These are phyloP conservation scores for Phlebiopsis gigantea DNA, from an alignment of 768 basidiomycete species.

Conservation along the genomic window DNA sequence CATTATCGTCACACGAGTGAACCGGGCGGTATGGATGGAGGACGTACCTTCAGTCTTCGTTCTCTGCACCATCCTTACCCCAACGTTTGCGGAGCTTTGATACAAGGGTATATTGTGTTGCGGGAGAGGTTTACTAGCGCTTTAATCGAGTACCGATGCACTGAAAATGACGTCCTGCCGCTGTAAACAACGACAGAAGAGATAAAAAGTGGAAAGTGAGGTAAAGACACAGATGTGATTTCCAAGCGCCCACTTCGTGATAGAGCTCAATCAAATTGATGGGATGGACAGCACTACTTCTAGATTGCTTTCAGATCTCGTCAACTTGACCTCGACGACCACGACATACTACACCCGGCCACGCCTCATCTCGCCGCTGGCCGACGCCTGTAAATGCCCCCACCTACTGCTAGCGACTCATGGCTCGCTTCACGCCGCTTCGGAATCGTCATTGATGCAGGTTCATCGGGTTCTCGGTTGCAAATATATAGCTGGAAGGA, in stretches of 20 bases:
- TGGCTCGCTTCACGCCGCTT: conserved; percentile 82
- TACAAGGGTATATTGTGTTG: not conserved
- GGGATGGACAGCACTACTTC: not conserved
- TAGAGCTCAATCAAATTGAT: conserved; percentile 3
- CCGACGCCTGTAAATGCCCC: conserved; percentile 54
- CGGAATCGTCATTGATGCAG: conserved; percentile 96
- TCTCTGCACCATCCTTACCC: conserved; percentile 35
- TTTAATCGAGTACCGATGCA: no score
- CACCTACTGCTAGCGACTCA: conserved; percentile 61
- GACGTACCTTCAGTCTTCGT: conserved; percentile 33
- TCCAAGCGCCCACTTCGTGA: conserved; percentile 1
- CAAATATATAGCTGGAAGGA: conserved; percentile 98
- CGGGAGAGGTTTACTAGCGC: not conserved
- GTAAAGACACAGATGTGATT: not conserved
- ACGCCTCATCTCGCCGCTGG: not conserved
- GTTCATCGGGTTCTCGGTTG: conserved; percentile 92
- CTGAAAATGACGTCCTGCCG: no score
- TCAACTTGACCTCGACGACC: conserved; percentile 2
- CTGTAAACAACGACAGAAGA: not conserved
- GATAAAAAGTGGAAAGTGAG: not conserved
- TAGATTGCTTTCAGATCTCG: not conserved
- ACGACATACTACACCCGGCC: not conserved
- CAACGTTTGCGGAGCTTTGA: not conserved
- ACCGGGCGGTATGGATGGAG: not conserved
- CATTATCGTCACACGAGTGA: not conserved